Evolutionary conservation across 2,329 filamentous ascomycete species (phyloP), one percentile per base, ranked within the genome.

Genomic region (Xylaria sp.): DNA sequence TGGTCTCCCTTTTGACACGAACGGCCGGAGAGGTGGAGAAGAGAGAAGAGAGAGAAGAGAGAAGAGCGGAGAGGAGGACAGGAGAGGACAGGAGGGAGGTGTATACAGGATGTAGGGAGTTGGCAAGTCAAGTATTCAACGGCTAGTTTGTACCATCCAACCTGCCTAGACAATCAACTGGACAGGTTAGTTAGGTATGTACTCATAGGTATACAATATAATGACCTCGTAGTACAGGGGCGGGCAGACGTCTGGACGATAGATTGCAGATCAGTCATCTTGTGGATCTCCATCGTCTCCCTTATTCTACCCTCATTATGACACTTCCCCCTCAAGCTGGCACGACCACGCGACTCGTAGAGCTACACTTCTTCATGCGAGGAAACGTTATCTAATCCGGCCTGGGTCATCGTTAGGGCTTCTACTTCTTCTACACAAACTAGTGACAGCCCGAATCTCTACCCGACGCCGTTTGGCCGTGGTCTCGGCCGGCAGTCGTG

Each of bases 141-240:
- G 69, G 69, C 68, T 69, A 71, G 70, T 66, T 67, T 69, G 54
- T 68, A 63, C 69, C 12, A 48, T 25, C 44, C 23, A 48, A 48
- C 21, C 21, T 13, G 25, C 44, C 21, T 68, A 72, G 72, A 65
- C 50, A 69, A 61, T 63, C 66, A 71, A 74, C 69, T 60, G 32
- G 10, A 10, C 32, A 72, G 68, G 69, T 69, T 57, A 73, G 69
- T 69, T 57, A 73, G 69, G 70, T 72, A 67, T 59, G 37, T 58
- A 58, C 23, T 44, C 48, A 42, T 32, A 58, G 42, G 48, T 51
- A 60, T 48, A 73, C 69, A 74, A 71, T 73, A 75, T 75, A 72
- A 75, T 71, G 66, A 72, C 66, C 59, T 71, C 58, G 77, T 78
- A 51, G 74, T 68, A 78, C 77, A 78, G 72, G 73, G 73, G 66